Conservation (phyloP, 441 rosid species). For the Mallotus repandus region DNA sequence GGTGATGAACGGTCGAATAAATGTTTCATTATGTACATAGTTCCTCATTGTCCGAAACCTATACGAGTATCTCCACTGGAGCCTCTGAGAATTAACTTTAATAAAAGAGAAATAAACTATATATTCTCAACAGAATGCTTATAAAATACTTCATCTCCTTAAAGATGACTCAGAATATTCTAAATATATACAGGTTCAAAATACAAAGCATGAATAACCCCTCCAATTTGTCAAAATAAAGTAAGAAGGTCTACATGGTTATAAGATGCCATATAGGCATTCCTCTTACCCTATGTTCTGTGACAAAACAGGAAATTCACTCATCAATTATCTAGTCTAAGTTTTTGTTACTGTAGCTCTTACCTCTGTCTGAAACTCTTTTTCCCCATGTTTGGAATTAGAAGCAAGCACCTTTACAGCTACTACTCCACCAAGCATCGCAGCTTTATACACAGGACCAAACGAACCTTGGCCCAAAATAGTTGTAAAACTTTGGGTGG, state of each 20-base stretch:
- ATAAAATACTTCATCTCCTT: background rate
- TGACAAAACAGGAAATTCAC: background rate
- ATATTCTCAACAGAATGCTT: background rate
- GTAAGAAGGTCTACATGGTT: slow-evolving; percentile 2
- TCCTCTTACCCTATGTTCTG: background rate
- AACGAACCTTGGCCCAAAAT: slow-evolving; percentile 88
- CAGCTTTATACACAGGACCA: slow-evolving; percentile 91
- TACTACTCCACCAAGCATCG: slow-evolving; percentile 55
- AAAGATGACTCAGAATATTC: slow-evolving; percentile 5
- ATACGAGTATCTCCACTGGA: background rate
- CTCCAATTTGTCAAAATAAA: background rate
- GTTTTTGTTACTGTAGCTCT: slow-evolving; percentile 11
- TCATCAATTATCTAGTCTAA: background rate
- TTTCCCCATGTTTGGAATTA: slow-evolving; percentile 89
- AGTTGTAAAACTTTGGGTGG: slow-evolving; percentile 86
- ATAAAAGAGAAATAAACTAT: background rate
- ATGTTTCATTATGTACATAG: background rate
- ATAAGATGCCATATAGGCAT: background rate
- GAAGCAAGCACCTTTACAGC: slow-evolving; percentile 97
- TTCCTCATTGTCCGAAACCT: background rate
- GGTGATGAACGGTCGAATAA: too few species aligned
- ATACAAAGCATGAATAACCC: background rate
- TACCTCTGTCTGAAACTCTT: slow-evolving; percentile 97
- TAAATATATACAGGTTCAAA: background rate
- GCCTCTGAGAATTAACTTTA: background rate